A percentile compares a stretch with the other conserved stretches of the same genome.
These are phyloP conservation scores for Aquilaria malaccensis DNA, from an alignment of 345 rosid genomes.

Conservation along the genomic window DNA sequence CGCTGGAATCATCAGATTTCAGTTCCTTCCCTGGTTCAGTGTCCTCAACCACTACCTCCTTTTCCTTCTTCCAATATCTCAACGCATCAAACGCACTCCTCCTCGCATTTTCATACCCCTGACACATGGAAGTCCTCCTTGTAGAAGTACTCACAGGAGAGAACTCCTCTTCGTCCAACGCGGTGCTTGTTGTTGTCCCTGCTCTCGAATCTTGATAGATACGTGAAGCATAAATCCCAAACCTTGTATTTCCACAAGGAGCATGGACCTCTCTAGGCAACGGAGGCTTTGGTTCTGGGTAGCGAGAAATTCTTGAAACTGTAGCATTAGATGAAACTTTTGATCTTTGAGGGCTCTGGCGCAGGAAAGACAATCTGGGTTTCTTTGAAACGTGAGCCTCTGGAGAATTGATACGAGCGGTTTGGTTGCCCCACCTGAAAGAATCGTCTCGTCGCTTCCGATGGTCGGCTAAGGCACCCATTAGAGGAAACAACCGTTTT, in stretches of 20 bases:
- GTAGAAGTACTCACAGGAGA: no score
- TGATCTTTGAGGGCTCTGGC: constrained; percentile 21
- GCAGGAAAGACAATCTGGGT: constrained; percentile 43
- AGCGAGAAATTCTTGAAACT: constrained; percentile 4
- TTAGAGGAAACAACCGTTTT: constrained; percentile 16
- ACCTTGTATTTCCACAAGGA: constrained; percentile 12
- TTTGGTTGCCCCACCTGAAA: constrained; percentile 11
- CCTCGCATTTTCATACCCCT: constrained; percentile 1
- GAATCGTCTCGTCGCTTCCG: constrained; percentile 57
- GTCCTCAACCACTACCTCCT: constrained; percentile 6
- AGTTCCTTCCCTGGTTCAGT: no score
- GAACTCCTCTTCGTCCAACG: not conserved
- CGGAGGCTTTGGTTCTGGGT: constrained; percentile 23
- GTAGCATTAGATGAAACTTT: constrained; percentile 5
- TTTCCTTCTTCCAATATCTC: constrained; percentile 6
- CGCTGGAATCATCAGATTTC: constrained; percentile 10
- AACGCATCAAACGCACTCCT: constrained; percentile 1
- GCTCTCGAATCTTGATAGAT: not conserved
- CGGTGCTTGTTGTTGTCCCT: constrained; percentile 12
- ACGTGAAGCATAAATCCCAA: constrained; percentile 9
- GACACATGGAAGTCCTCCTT: not conserved
- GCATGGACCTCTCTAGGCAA: constrained; percentile 21
- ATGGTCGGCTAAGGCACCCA: constrained; percentile 64
- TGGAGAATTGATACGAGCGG: constrained; percentile 24
- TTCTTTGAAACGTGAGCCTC: constrained; percentile 47